A percentile compares a stretch with the other conserved stretches of the same genome.
Evolutionary conservation across 176 grass and related monocot species (phyloP).

Genomic region (Aegilops longissima): DNA sequence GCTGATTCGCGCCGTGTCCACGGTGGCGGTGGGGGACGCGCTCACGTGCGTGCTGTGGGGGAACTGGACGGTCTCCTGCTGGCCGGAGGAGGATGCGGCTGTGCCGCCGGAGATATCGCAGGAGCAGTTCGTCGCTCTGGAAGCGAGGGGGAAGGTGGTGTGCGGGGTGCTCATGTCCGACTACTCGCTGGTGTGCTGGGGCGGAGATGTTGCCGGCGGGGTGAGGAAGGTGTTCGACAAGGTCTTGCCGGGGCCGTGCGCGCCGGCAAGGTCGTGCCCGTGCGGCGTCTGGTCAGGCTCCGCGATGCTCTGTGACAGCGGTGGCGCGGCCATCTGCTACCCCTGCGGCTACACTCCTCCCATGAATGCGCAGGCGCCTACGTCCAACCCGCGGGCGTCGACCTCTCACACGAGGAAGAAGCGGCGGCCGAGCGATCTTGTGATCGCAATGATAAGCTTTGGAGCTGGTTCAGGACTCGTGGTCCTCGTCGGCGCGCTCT

Average conservation of each 20-base stretch:
- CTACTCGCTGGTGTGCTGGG: slow-evolving; percentile 88
- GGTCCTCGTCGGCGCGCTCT: not conserved
- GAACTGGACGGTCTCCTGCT: slow-evolving; percentile 62
- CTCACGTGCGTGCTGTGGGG: slow-evolving; percentile 59
- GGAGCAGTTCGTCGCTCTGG: slow-evolving; percentile 72
- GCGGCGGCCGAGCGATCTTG: slow-evolving; percentile 22
- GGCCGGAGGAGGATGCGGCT: slow-evolving; percentile 45
- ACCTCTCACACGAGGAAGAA: not conserved
- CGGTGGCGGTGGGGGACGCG: slow-evolving; percentile 62
- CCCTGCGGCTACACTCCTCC: slow-evolving; percentile 45
- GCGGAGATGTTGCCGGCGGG: slow-evolving; percentile 11
- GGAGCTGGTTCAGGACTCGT: slow-evolving; percentile 33
- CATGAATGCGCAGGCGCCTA: not conserved
- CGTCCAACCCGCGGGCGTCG: slow-evolving; percentile 23
- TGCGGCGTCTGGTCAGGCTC: slow-evolving; percentile 83
- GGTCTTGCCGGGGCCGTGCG: slow-evolving; percentile 72
- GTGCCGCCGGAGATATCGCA: slow-evolving; percentile 18
- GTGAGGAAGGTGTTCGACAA: slow-evolving; percentile 59
- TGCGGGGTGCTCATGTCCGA: slow-evolving; percentile 84
- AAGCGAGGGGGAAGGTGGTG: slow-evolving; percentile 57
- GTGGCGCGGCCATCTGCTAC: slow-evolving; percentile 49
- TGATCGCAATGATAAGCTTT: slow-evolving; percentile 35
- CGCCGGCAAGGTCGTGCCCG: slow-evolving; percentile 37
- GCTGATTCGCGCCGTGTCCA: slow-evolving; percentile 28
- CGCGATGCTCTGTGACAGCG: slow-evolving; percentile 14